Conservation (phyloP, 345 rosid genomes). For the Gossypium sturtianum region DNA sequence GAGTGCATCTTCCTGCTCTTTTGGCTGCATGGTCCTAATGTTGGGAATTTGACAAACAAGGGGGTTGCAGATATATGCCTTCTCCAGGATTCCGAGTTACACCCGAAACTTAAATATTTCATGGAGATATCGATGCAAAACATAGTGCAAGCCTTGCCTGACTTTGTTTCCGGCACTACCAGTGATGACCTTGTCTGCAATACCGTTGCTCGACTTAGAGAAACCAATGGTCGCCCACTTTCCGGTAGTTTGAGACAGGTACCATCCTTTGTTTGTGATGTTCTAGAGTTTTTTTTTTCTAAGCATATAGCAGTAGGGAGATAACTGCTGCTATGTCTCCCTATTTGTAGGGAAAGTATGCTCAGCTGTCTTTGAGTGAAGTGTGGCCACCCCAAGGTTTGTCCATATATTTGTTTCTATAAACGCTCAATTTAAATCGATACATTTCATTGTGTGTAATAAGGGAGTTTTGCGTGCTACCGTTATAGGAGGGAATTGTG, state of each 20-base stretch:
- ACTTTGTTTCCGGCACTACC: background rate
- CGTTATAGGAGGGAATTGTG: background rate
- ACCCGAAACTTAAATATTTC: constrained; percentile 21
- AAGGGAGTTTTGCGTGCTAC: background rate
- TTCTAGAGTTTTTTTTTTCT: constrained; percentile 1
- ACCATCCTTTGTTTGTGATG: background rate
- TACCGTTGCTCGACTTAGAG: background rate
- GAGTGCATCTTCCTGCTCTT: constrained; percentile 30
- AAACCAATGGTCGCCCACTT: background rate
- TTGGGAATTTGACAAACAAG: constrained; percentile 12
- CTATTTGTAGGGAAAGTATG: constrained; percentile 23
- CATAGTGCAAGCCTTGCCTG: background rate
- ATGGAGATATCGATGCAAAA: constrained; percentile 16
- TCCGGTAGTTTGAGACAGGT: constrained; percentile 1
- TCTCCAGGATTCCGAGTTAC: constrained; percentile 9
- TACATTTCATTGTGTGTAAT: background rate
- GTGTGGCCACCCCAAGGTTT: constrained; percentile 24
- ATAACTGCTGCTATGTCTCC: constrained; percentile 3
- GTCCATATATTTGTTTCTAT: background rate
- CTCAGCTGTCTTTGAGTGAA: background rate
- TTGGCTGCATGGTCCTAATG: constrained; percentile 42
- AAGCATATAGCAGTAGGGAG: background rate
- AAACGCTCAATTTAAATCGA: background rate
- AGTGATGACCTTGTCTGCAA: background rate
- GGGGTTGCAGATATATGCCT: constrained; percentile 38